Evolutionary conservation across 2,329 filamentous ascomycete genomes (phyloP), one percentile per base, ranked within the genome.

Genomic region (Pyrenophora graminea): DNA sequence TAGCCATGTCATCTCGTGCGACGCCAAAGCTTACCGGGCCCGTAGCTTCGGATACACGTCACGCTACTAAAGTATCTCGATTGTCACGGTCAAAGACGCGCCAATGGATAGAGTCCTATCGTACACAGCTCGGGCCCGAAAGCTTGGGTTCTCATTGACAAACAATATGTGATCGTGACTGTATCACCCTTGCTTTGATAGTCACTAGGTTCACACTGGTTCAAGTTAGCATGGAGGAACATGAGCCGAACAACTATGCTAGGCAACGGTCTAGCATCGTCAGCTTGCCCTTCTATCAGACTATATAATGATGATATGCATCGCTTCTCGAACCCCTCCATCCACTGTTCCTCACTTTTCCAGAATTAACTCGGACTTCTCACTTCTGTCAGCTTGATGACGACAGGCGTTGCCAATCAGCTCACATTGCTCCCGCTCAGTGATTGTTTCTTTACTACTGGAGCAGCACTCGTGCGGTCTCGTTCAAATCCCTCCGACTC

Each of bases 401-500:
- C 48, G 39, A 5, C 57, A 48, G 43, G 45, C 45, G 34, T 52
- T 18, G 19, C 40, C 2, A 48, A 37, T 6, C 30, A 48, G 15
- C 46, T 58, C 31, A 27, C 37, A 23, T 54, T 55, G 36, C 39
- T 51, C 13, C 32, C 44, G 15, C 58, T 58, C 36, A 37, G 37
- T 57, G 50, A 58, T 45, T 49, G 41, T 30, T 40, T 51, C 32
- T 18, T 52, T 33, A 50, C 49, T 15, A 50, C 49, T 15, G 53
- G 38, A 36, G 21, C 37, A 33, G 13, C 32, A 15, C 32, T 37
- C 13, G 49, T 39, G 17, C 46, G 18, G 19, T 31, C 42, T 3
- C 57, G 37, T 17, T 51, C 55, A 13, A 59, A 53, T 45, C 41
- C 48, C 9, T 57, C 62, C 7, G 62, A 62, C 30, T 61, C 61